These are phyloP conservation scores for Lagenaria siceraria DNA, from an alignment of 306 rosid species.

Conservation along the genomic window DNA sequence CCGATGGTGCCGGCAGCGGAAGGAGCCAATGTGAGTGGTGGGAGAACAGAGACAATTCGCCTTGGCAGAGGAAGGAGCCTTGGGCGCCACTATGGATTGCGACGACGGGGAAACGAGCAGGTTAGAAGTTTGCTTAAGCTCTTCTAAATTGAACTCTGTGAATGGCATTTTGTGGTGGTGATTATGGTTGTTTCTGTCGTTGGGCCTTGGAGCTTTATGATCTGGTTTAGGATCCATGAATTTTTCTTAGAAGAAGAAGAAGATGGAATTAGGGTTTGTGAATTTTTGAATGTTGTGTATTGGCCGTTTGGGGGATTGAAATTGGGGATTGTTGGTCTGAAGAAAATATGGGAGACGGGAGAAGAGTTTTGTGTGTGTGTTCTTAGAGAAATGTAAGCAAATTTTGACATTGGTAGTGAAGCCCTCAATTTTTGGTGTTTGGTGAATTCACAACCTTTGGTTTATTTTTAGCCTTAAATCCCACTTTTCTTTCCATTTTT, in stretches of 20 bases:
- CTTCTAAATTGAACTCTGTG: neutral
- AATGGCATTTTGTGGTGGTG: neutral
- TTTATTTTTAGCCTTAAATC: neutral
- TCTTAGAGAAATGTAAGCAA: neutral
- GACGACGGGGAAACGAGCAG: neutral
- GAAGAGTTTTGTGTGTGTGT: neutral
- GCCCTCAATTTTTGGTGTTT: neutral
- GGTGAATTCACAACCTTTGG: neutral
- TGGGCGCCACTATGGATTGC: neutral
- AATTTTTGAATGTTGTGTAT: too few relatives aligned
- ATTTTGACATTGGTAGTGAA: neutral
- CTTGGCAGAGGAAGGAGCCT: neutral
- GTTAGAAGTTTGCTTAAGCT: neutral
- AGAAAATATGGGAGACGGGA: neutral
- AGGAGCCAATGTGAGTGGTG: neutral
- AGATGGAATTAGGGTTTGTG: neutral
- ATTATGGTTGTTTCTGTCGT: neutral
- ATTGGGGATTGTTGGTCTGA: too few relatives aligned
- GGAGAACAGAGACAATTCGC: slow-evolving; percentile 1
- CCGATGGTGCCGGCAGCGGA: slow-evolving; percentile 3
- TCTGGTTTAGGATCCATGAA: neutral
- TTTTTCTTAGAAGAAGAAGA: neutral
- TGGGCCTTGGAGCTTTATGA: neutral
- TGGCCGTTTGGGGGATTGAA: too few relatives aligned
- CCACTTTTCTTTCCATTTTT: neutral